Evolutionary conservation across 306 rosid genomes (phyloP).

Genomic region (Potentilla sterilis): DNA sequence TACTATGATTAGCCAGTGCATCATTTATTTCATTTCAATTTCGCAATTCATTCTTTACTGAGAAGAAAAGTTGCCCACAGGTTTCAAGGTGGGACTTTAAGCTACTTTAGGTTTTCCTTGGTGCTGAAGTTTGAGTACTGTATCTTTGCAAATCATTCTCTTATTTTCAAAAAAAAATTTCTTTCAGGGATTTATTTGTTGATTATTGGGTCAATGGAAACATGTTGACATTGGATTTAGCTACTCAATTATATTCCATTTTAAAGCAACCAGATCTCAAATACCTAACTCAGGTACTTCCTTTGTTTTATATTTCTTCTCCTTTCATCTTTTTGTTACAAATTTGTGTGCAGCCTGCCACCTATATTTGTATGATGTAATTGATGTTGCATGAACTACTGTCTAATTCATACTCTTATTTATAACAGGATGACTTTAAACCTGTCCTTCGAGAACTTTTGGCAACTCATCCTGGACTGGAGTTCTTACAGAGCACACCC

Average conservation of each 20-base stretch:
- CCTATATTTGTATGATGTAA: constrained; percentile 19
- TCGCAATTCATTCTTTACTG: neutral
- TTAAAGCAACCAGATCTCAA: constrained; percentile 85
- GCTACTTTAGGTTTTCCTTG: constrained; percentile 15
- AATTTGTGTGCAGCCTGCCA: constrained; percentile 16
- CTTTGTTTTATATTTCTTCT: constrained; percentile 14
- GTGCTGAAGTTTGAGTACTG: constrained; percentile 12
- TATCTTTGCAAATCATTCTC: constrained; percentile 1
- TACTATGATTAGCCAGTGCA: neutral
- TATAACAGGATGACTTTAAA: constrained; percentile 86
- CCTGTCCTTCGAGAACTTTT: constrained; percentile 91
- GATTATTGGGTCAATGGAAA: constrained; percentile 89
- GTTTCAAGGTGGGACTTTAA: neutral
- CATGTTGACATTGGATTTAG: constrained; percentile 78
- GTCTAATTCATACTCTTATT: constrained; percentile 18
- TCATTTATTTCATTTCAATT: neutral
- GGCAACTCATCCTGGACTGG: constrained; percentile 96
- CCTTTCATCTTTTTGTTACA: constrained; percentile 2
- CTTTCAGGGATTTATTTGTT: constrained; percentile 67
- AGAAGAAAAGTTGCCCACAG: neutral
- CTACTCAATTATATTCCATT: constrained; percentile 77
- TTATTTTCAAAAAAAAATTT: constrained; percentile 21
- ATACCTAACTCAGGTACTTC: constrained; percentile 75
- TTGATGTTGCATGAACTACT: neutral
- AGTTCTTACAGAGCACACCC: constrained; percentile 95